phyloP scores from a whole-genome alignment of 306 rosid species.

The Crotalaria pallida region DNA sequence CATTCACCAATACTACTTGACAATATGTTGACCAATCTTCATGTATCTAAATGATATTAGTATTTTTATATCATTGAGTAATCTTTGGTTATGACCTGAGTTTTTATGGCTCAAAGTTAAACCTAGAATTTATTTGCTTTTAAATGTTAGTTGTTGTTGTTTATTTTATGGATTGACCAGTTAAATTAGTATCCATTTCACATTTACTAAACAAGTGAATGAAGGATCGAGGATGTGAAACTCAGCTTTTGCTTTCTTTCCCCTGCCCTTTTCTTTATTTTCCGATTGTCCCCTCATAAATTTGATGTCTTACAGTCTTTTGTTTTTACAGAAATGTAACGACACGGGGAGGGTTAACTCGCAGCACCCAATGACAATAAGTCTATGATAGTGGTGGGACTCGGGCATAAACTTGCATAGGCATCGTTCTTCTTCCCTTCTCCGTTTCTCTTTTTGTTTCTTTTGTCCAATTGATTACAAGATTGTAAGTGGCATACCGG shows the following conservation, averaged over 20 bases:
- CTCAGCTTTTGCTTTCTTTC: not conserved
- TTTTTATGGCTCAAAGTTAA: not conserved
- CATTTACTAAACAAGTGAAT: not conserved
- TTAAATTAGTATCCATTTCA: not conserved
- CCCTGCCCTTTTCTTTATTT: no score
- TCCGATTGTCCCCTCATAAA: not conserved
- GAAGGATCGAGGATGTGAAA: not conserved
- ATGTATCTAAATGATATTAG: not conserved
- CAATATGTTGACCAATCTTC: not conserved
- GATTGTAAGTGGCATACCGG: conserved; percentile 53
- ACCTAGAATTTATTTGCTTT: not conserved
- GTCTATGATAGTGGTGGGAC: conserved; percentile 20
- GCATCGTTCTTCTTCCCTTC: conserved; percentile 30
- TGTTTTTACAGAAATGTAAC: conserved; percentile 48
- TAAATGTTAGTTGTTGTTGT: not conserved
- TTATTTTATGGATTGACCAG: not conserved
- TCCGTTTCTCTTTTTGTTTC: not conserved
- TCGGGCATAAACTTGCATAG: conserved; percentile 24
- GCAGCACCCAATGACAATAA: conserved; percentile 73
- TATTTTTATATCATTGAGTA: not conserved
- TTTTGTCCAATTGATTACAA: conserved; percentile 42
- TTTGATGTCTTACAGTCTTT: conserved; percentile 8
- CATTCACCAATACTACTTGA: not conserved
- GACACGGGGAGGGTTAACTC: conserved; percentile 71
- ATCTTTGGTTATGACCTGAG: not conserved